Conservation (phyloP, 2,329 filamentous ascomycete genomes). For the Aciculosporium take region DNA sequence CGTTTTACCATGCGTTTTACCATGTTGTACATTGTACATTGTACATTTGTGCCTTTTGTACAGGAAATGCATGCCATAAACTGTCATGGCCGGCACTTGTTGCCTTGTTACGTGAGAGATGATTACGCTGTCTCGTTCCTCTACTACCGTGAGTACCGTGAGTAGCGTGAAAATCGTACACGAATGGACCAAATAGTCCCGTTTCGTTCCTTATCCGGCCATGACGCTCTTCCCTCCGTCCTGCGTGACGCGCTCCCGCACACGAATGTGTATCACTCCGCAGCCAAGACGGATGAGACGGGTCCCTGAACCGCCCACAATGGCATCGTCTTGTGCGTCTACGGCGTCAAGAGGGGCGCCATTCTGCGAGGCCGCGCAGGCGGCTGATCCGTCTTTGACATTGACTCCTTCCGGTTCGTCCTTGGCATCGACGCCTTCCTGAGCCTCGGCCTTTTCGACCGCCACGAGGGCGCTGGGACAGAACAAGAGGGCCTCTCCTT, state of each 20-base stretch:
- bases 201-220: conserved; percentile 16
- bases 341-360: too few relatives aligned
- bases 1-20: too few relatives aligned
- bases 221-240: conserved; percentile 33
- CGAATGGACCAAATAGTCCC: too few relatives aligned
- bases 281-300: conserved; percentile 17
- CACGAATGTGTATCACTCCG: conserved; percentile 24
- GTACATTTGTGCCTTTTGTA: too few relatives aligned
- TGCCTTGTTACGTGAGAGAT: too few relatives aligned
- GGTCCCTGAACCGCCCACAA: background rate
- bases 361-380: background rate
- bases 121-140: too few relatives aligned
- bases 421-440: too few relatives aligned
- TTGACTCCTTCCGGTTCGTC: background rate
- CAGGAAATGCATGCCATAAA: too few relatives aligned
- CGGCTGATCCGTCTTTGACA: background rate
- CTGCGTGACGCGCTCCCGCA: conserved; percentile 27
- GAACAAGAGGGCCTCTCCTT: conserved; percentile 33
- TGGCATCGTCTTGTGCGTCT: background rate
- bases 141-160: too few relatives aligned
- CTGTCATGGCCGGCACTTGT: too few relatives aligned
- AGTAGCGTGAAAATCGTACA: too few relatives aligned
- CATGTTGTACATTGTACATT: too few relatives aligned
- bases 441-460: background rate
- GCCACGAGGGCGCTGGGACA: conserved; percentile 27